Evolutionary conservation across 2,329 filamentous ascomycete species (phyloP).

Genomic region (Stagonosporopsis cucurbitacearum): DNA sequence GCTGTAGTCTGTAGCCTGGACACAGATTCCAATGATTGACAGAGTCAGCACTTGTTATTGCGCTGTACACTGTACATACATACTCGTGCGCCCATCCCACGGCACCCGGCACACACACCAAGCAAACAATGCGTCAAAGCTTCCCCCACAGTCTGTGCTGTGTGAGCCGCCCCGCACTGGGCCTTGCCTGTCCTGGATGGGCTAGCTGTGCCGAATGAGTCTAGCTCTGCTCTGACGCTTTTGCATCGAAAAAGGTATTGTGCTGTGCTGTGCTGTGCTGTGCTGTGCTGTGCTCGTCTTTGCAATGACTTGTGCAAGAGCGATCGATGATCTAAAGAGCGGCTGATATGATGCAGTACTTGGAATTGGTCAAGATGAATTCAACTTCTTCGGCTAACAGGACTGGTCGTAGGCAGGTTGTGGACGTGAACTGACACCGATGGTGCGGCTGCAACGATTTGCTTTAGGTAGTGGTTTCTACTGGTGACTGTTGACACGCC

Average conservation of each 20-base stretch:
- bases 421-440: neutral
- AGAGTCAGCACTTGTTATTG: too few species aligned
- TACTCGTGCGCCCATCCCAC: too few species aligned
- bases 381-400: too few species aligned
- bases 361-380: too few species aligned
- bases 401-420: neutral
- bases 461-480: too few species aligned
- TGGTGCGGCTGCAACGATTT: fast-evolving
- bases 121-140: constrained; percentile 1
- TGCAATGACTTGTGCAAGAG: neutral
- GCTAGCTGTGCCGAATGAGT: constrained; percentile 8
- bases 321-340: neutral
- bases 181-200: constrained; percentile 10
- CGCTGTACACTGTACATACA: too few species aligned
- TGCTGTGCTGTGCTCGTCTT: neutral
- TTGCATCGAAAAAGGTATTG: too few species aligned
- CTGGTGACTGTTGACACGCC: too few species aligned
- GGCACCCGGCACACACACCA: neutral
- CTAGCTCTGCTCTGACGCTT: constrained; percentile 21
- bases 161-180: constrained; percentile 10
- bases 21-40: too few species aligned
- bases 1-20: neutral
- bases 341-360: neutral
- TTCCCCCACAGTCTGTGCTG: constrained; percentile 9
- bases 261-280: too few species aligned